A percentile compares a stretch with the other conserved stretches of the same genome.
These are phyloP conservation scores for Aspergillus sp. DNA, from an alignment of 2,329 filamentous ascomycete species.

Conservation along the genomic window DNA sequence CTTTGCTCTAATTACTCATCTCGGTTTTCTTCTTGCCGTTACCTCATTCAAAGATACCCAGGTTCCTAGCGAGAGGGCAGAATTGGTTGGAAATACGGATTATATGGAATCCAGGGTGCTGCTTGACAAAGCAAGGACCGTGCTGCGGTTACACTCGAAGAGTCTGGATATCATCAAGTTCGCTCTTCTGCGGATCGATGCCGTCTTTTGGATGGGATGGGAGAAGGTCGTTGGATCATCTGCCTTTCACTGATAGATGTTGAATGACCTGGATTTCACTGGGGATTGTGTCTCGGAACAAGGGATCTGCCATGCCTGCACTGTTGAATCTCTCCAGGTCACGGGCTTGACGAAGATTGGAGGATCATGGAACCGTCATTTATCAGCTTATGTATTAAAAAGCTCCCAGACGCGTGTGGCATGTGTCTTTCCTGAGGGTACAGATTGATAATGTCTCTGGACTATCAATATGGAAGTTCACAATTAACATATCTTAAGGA, in stretches of 20 bases:
- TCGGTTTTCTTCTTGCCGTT: neutral
- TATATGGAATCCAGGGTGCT: neutral
- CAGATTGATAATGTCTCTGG: no score
- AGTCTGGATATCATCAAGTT: slow-evolving; percentile 4
- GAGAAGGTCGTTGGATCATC: slow-evolving; percentile 2
- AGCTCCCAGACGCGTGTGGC: no score
- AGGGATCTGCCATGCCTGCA: no score
- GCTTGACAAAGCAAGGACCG: neutral
- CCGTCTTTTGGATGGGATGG: slow-evolving; percentile 6
- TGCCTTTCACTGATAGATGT: neutral
- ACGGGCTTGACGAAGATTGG: no score
- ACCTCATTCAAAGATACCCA: neutral
- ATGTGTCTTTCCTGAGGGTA: no score
- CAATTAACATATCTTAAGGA: no score
- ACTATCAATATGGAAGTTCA: no score
- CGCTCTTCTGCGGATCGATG: slow-evolving; percentile 3
- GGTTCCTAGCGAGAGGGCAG: neutral
- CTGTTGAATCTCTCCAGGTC: no score
- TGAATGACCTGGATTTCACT: no score
- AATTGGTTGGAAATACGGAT: neutral
- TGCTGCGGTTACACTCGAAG: neutral
- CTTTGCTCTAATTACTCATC: neutral
- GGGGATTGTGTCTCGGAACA: no score
- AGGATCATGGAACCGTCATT: no score
- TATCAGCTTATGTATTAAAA: no score